These are phyloP conservation scores for Macadamia integrifolia DNA, from an alignment of 164 flowering plant species.

Conservation along the genomic window DNA sequence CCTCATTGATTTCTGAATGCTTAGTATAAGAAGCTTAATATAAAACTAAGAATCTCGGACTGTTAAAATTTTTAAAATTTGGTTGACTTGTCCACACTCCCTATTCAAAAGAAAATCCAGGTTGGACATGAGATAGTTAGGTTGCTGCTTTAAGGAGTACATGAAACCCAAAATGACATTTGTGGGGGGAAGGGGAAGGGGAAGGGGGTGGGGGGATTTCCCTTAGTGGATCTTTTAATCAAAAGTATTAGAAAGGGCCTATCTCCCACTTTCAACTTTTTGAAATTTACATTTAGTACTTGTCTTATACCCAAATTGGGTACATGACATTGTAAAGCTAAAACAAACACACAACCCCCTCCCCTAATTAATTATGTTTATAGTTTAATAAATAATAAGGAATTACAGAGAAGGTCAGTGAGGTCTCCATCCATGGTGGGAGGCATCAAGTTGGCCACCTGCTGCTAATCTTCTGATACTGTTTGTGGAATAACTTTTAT, in stretches of 20 bases:
- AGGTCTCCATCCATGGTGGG: neutral
- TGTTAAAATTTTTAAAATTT: too few relatives aligned
- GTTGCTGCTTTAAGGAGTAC: neutral
- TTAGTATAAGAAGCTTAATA: too few relatives aligned
- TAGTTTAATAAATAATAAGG: too few relatives aligned
- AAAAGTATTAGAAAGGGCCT: neutral
- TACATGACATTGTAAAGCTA: neutral
- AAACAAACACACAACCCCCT: neutral
- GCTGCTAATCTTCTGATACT: neutral
- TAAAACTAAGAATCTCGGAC: too few relatives aligned
- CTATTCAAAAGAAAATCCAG: too few relatives aligned
- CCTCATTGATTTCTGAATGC: too few relatives aligned
- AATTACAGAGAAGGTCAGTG: neutral
- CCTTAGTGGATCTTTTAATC: neutral
- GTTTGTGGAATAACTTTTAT: too few relatives aligned
- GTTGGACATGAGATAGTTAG: too few relatives aligned
- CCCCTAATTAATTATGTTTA: too few relatives aligned
- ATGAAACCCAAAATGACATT: neutral
- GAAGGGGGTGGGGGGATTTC: neutral
- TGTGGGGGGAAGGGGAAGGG: neutral
- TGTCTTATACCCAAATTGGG: neutral
- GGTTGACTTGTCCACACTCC: too few relatives aligned
- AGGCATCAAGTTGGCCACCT: neutral
- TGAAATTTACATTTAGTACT: neutral
- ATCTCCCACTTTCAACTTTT: neutral